These are phyloP conservation scores for Dendrobium huoshanense DNA, from an alignment of 106 monocot species.

Conservation along the genomic window DNA sequence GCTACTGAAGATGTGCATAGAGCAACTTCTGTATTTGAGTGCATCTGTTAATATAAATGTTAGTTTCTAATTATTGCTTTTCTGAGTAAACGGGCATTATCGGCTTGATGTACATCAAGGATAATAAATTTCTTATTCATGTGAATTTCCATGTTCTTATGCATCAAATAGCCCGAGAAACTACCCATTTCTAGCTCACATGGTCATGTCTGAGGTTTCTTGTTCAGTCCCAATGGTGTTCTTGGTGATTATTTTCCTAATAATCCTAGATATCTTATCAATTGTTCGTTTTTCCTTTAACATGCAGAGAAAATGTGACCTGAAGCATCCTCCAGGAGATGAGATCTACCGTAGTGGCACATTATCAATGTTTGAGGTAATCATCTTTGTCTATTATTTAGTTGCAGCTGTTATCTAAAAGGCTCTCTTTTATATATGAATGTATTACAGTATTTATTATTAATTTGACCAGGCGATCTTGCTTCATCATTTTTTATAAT, in stretches of 20 bases:
- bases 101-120: not conserved
- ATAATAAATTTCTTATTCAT: not conserved
- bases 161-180: not conserved
- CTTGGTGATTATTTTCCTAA: not conserved
- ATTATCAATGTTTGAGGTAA: conserved; percentile 96
- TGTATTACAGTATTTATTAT: not conserved
- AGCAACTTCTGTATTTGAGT: not conserved
- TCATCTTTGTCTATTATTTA: not conserved
- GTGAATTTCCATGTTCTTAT: not conserved
- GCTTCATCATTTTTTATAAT: not conserved
- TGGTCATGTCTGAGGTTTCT: not conserved
- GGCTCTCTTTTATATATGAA: not conserved
- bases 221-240: not conserved
- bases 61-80: not conserved
- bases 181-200: not conserved
- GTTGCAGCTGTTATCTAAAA: not conserved
- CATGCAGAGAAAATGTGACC: conserved; percentile 84
- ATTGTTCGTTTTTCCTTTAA: conserved; percentile 5
- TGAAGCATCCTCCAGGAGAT: conserved; percentile 95
- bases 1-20: not conserved
- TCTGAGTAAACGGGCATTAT: not conserved
- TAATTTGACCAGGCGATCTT: not conserved
- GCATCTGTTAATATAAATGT: not conserved
- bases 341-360: conserved; percentile 95
- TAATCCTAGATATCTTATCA: not conserved